A percentile compares a stretch with the other conserved stretches of the same genome.
Evolutionary conservation across 2,329 filamentous ascomycete genomes (phyloP).

Genomic region (Aureobasidium sp.): DNA sequence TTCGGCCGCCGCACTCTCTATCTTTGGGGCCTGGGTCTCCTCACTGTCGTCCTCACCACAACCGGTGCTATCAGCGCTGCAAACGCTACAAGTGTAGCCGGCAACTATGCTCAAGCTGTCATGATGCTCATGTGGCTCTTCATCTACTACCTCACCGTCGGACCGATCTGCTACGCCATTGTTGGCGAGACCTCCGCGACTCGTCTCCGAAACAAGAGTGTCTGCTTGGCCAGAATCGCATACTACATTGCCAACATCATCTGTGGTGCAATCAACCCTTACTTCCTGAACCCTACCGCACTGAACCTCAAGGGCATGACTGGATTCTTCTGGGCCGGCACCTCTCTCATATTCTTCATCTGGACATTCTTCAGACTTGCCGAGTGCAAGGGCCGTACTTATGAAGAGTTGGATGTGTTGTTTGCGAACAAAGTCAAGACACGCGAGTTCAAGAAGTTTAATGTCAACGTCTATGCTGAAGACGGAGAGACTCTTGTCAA

Average conservation of each 20-base stretch:
- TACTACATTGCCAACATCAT: slow-evolving; percentile 34
- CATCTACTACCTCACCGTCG: slow-evolving; percentile 31
- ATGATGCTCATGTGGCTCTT: slow-evolving; percentile 31
- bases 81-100: slow-evolving; percentile 18
- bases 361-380: slow-evolving; percentile 34
- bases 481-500: slow-evolving; percentile 4
- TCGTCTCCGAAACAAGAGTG: slow-evolving; percentile 31
- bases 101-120: slow-evolving; percentile 35
- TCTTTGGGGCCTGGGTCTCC: slow-evolving; percentile 32
- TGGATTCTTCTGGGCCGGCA: slow-evolving; percentile 35
- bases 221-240: slow-evolving; percentile 31
- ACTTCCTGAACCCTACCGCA: slow-evolving; percentile 35
- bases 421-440: slow-evolving; percentile 31
- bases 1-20: slow-evolving; percentile 35
- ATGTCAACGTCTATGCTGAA: slow-evolving; percentile 2
- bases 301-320: slow-evolving; percentile 34
- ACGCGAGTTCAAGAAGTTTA: slow-evolving; percentile 24
- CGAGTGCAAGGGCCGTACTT: slow-evolving; percentile 35
- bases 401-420: slow-evolving; percentile 37
- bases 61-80: not conserved
- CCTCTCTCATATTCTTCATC: slow-evolving; percentile 26
- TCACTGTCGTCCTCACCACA: slow-evolving; percentile 30
- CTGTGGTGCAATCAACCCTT: slow-evolving; percentile 34
- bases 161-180: slow-evolving; percentile 33
- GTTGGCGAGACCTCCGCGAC: slow-evolving; percentile 32